A percentile compares a stretch with the other conserved stretches of the same genome.
Conservation (phyloP, 345 rosid genomes). For the Aurinia saxatilis region DNA sequence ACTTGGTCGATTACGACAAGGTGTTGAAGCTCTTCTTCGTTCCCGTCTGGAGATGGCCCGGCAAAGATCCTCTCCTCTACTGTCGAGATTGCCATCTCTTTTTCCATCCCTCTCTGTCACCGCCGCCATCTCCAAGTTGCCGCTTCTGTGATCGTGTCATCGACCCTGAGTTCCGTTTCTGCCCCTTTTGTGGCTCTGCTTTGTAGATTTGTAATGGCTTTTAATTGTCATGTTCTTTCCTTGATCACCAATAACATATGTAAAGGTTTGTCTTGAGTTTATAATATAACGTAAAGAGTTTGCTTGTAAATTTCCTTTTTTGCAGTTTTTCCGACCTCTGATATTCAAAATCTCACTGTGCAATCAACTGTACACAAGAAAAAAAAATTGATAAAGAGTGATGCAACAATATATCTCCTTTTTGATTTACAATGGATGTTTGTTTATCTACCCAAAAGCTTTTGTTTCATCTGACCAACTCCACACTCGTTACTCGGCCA, state of each 20-base stretch:
- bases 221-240: too few relatives aligned
- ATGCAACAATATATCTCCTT: constrained; percentile 18
- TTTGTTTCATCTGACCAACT: constrained; percentile 19
- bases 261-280: too few relatives aligned
- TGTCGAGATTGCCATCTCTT: constrained; percentile 59
- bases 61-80: constrained; percentile 46
- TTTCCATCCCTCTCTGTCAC: constrained; percentile 44
- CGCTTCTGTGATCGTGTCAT: constrained; percentile 54
- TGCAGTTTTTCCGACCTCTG: too few relatives aligned
- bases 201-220: constrained; percentile 11
- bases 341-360: background rate
- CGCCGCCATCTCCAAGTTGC: constrained; percentile 32
- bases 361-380: constrained; percentile 39
- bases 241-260: too few relatives aligned
- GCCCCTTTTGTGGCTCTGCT: constrained; percentile 78
- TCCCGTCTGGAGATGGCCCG: constrained; percentile 90
- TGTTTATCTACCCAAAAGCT: constrained; percentile 4
- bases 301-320: too few relatives aligned
- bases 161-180: constrained; percentile 63
- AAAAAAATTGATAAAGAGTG: constrained; percentile 7
- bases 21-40: constrained; percentile 77
- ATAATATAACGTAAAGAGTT: too few relatives aligned
- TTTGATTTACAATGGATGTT: constrained; percentile 23
- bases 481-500: background rate
- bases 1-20: constrained; percentile 81